phyloP scores from a whole-genome alignment of 2,329 filamentous ascomycete species.

The Diaporthe vaccinii region DNA sequence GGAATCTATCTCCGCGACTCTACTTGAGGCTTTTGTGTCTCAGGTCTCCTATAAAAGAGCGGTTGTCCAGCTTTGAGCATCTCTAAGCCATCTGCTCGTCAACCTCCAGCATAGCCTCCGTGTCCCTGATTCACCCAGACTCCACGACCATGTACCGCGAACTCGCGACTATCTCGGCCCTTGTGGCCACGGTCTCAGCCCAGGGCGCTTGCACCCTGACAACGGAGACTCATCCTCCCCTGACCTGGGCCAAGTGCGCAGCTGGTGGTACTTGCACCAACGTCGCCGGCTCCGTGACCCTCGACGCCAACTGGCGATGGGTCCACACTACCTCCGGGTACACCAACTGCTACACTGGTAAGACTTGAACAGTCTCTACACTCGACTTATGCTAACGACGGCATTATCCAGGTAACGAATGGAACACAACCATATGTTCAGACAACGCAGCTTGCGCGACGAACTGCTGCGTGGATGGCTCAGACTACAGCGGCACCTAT shows the following conservation, averaged over 20 bases:
- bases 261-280: conserved; percentile 61
- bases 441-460: conserved; percentile 63
- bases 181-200: conserved; percentile 46
- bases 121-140: background rate
- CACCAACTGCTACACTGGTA: conserved; percentile 56
- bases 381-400: background rate
- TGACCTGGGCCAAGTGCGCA: conserved; percentile 67
- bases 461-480: conserved; percentile 69
- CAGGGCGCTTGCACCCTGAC: conserved; percentile 63
- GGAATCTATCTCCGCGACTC: conserved; percentile 1
- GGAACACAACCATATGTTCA: conserved; percentile 62
- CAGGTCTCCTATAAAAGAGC: background rate
- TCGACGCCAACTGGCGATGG: conserved; percentile 73
- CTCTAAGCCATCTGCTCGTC: background rate
- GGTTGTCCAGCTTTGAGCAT: background rate
- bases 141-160: conserved; percentile 30
- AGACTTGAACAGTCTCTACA: background rate
- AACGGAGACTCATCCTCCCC: conserved; percentile 63
- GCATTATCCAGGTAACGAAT: conserved; percentile 54
- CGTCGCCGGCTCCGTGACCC: conserved; percentile 61
- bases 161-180: conserved; percentile 10
- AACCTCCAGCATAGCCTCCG: background rate
- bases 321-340: conserved; percentile 61
- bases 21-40: background rate
- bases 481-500: conserved; percentile 66